Base-by-base conservation (phyloP, 1,284 basidiomycete species). In the Neotropicomus parvogracilis region DNA sequence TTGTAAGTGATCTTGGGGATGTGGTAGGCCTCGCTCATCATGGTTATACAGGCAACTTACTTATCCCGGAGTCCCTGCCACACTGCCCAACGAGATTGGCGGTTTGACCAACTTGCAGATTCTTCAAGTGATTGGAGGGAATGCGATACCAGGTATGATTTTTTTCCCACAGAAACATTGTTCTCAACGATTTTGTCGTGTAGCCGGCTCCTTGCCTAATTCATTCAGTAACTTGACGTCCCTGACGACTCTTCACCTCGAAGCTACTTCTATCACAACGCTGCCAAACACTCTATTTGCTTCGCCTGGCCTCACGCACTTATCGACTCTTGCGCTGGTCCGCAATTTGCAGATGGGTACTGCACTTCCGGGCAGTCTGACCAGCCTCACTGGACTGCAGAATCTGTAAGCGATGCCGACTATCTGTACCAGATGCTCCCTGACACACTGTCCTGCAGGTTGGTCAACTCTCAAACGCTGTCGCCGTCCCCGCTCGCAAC, bases 41-140 rank as follows among this genome's bases (percentile, higher is more conserved):
- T 8, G 7, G 13, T 21, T 21, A 7, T 33, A 33, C 31, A 78
- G 77, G 34, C 59, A 70, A 53, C 59, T 79, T 28, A 70, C 66
- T 0, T 77, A 73, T 54, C 77, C 77, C 10, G 73, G 67, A 4
- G 70, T 79, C 13, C 77, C 78, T 19, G 67, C 71, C 8, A 61
- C 64, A 3, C 57, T 79, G 1, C 76, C 78, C 0, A 60, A 60
- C 7, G 72, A 76, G 46, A 58, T 79, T 12, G 70, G 70, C 0
- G 65, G 67, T n/a, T 56, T 79, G 37, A 69, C 68, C 0, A 62
- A 61, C 0, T 56, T 79, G 19, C 68, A 72, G 44, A 66, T 53
- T 16, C 57, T 79, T 20, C 56, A 67, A 46, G 58, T 79, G 20
- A 59, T 73, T 12, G 77, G 78, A 8, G 70, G 75, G 39, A 67